Conservation (phyloP, 2,329 filamentous ascomycete genomes). For the Penicillium sp. region DNA sequence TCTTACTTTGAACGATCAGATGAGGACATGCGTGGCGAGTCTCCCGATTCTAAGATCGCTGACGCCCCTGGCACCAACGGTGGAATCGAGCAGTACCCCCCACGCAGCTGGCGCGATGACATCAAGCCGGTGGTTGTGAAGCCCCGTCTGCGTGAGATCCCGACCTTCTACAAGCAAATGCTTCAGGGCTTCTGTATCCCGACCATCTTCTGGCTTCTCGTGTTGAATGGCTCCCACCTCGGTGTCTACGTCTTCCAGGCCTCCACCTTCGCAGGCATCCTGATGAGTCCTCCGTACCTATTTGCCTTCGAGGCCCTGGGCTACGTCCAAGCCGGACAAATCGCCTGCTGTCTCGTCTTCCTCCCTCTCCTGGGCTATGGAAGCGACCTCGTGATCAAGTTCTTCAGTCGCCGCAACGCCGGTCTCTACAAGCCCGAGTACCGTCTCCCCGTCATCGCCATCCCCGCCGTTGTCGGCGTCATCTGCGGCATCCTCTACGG, state of each 20-base stretch:
- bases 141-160: conserved; percentile 8
- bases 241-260: conserved; percentile 14
- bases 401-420: conserved; percentile 2
- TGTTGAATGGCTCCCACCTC: conserved; percentile 15
- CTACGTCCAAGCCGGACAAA: conserved; percentile 15
- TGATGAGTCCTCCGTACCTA: conserved; percentile 9
- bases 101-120: conserved; percentile 13
- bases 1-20: conserved; percentile 9
- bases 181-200: conserved; percentile 10
- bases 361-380: conserved; percentile 16
- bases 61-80: not conserved
- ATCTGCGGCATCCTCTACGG: conserved; percentile 13
- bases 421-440: conserved; percentile 14
- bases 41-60: not conserved
- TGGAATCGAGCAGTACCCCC: not conserved
- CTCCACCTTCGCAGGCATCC: conserved; percentile 8
- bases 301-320: conserved; percentile 10
- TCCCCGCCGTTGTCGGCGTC: conserved; percentile 10
- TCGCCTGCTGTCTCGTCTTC: conserved; percentile 14
- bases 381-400: conserved; percentile 8
- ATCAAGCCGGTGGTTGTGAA: conserved; percentile 3
- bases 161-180: conserved; percentile 13
- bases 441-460: conserved; percentile 10
- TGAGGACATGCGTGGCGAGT: conserved; percentile 7
- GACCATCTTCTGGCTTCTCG: conserved; percentile 12